Evolutionary conservation across 75 land plant genomes (phyloP).

Genomic region (Picea sitchensis): DNA sequence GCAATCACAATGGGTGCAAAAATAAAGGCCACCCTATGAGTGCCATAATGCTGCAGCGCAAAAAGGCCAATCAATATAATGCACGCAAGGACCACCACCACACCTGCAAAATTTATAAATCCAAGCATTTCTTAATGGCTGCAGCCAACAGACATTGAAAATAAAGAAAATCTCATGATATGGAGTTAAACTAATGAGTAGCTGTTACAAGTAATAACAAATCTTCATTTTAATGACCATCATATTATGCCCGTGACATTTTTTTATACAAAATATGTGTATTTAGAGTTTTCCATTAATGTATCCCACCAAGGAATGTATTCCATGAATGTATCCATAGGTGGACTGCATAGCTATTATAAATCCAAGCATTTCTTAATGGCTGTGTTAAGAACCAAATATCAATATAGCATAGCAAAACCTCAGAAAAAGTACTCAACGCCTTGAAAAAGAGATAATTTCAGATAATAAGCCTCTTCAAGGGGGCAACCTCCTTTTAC

Average conservation of each 20-base stretch:
- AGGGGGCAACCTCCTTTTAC: too few relatives aligned
- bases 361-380: not conserved
- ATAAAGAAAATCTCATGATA: not conserved
- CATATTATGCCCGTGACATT: not conserved
- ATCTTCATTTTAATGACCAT: not conserved
- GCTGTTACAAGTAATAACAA: not conserved
- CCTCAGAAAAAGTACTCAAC: too few relatives aligned
- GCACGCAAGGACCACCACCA: slow-evolving; percentile 55
- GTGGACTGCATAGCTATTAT: too few relatives aligned
- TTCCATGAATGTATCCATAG: too few relatives aligned
- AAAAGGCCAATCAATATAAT: slow-evolving; percentile 70
- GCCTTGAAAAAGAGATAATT: too few relatives aligned
- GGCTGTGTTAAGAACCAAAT: not conserved
- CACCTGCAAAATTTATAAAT: slow-evolving; percentile 32
- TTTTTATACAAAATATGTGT: not conserved
- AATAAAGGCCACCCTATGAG: slow-evolving; percentile 69
- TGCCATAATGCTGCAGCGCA: slow-evolving; percentile 81
- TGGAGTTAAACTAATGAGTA: not conserved
- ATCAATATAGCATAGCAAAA: too few relatives aligned
- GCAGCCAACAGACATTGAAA: not conserved
- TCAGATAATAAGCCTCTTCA: too few relatives aligned
- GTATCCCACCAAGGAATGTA: not conserved
- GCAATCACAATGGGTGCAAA: slow-evolving; percentile 75
- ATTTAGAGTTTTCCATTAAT: not conserved
- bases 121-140: not conserved